Percentiles rank a stretch among this genome's conserved stretches.
Conservation (phyloP, 2,329 filamentous ascomycete species). For the Talaromyces amestolkiae region DNA sequence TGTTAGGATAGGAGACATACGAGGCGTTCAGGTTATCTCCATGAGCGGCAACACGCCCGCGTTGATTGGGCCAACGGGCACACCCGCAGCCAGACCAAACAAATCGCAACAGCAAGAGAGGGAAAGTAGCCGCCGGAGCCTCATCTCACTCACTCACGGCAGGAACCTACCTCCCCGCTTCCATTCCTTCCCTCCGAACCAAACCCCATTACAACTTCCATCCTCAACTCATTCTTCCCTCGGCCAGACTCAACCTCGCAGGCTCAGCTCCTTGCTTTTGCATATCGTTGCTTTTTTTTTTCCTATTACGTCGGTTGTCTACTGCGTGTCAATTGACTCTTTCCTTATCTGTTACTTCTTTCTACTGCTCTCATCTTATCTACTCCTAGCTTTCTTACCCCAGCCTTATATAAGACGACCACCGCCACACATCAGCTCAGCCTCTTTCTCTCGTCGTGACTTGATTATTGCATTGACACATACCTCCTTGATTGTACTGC, state of each 20-base stretch:
- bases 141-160: neutral
- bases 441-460: neutral
- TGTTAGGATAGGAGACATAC: neutral
- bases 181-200: neutral
- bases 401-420: slow-evolving; percentile 9
- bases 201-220: neutral
- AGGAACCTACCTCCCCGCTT: slow-evolving; percentile 2
- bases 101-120: slow-evolving; percentile 2
- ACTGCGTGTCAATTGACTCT: slow-evolving; percentile 3
- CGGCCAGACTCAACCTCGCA: neutral
- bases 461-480: neutral
- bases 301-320: neutral
- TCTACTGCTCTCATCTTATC: neutral
- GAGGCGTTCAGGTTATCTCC: neutral
- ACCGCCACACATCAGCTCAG: slow-evolving; percentile 17
- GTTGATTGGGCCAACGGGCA: neutral
- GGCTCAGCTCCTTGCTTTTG: neutral
- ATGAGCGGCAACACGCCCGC: neutral
- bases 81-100: slow-evolving; percentile 3
- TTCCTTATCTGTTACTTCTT: neutral
- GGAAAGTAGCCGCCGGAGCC: slow-evolving; percentile 14
- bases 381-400: neutral
- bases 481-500: neutral
- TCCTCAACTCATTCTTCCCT: neutral
- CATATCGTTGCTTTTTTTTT: neutral